Evolutionary conservation across 2,329 filamentous ascomycete species (phyloP), one percentile per base, ranked within the genome.

Genomic region (Exophiala dermatitidis): DNA sequence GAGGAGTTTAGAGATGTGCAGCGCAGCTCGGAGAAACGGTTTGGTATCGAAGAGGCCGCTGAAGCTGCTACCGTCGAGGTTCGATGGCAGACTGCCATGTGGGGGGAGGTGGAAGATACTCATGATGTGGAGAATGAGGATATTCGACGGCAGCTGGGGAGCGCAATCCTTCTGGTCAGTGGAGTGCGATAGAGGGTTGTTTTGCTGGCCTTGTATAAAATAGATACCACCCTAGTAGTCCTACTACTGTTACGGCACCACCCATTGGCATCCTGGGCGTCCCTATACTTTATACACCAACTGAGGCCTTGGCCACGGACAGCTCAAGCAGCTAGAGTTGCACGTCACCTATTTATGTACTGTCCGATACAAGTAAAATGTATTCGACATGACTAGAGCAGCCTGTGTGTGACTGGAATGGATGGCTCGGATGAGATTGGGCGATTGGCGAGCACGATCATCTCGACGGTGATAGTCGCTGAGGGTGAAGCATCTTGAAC

Each of bases 101-200:
- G 93, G 91, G 93, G 93, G 5, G 90, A 95, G 75, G 93, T 98
- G 0, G 93, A 98, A 69, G 90, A 98, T 71, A 95, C 90, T 30
- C 93, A 98, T 71, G 93, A 98, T 74, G 93, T 98, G 1, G 86
- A 95, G 64, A 87, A 84, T 69, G 91, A 95, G 70, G 93, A 98
- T 70, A 63, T 97, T 60, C 80, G 82, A 66, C 79, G 91, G 64
- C 93, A 97, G 72, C 73, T 97, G 55, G 93, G 91, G 9, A 94
- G 89, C 67, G 87, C 89, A 7, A 78, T 95, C 10, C 67, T 97
- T 65, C 72, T 97, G 46, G 86, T 96, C 6, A 84, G 81, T 52
- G 86, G 86, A 1, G 74, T 31, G 12, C 43, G 47, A 42, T 51
- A 52, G 36, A 33, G 5, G 12, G 31, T 12, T 37, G 2, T 4